Percentiles rank a stretch among this genome's conserved stretches.
Evolutionary conservation across 495 filamentous ascomycete species (phyloP).

Genomic region (Aspergillus sclerotiicarbonarius): DNA sequence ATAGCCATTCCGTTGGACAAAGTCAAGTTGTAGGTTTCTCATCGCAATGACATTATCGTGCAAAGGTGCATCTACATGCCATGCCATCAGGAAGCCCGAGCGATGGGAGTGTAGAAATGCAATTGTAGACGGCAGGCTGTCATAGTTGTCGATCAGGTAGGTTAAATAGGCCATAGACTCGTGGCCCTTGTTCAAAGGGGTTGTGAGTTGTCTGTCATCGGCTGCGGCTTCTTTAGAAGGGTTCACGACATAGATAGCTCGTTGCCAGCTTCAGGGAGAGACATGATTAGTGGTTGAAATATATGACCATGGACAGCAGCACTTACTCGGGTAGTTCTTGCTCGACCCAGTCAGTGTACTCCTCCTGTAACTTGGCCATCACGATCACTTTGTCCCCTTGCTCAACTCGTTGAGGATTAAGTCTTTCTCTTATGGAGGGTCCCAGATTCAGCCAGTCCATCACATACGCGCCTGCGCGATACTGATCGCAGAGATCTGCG

Average conservation of each 20-base stretch:
- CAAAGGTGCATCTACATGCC: conserved; percentile 61
- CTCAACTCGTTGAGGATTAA: conserved; percentile 8
- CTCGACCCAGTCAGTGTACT: conserved; percentile 60
- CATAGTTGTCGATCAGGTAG: conserved; percentile 71
- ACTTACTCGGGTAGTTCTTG: conserved; percentile 51
- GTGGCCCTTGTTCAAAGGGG: conserved; percentile 64
- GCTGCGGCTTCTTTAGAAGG: conserved; percentile 50
- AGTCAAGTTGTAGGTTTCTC: conserved; percentile 47
- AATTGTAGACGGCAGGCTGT: conserved; percentile 62
- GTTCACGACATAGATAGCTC: conserved; percentile 66
- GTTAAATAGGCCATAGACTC: conserved; percentile 74
- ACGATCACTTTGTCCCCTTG: conserved; percentile 52
- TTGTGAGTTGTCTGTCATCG: conserved; percentile 37
- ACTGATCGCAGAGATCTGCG: conserved; percentile 43
- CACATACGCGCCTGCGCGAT: conserved; percentile 45
- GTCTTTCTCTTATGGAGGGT: conserved; percentile 8
- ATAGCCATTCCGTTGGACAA: conserved; percentile 57
- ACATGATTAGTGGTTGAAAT: neutral
- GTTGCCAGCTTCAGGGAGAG: conserved; percentile 43
- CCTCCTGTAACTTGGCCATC: conserved; percentile 55
- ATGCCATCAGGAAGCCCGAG: conserved; percentile 45
- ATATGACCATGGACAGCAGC: conserved; percentile 5
- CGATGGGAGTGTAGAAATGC: conserved; percentile 70
- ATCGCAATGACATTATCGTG: conserved; percentile 54
- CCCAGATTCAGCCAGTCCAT: conserved; percentile 31